phyloP scores from a whole-genome alignment of 192 early-diverging fungal species.

The Oehlia diaphana region DNA sequence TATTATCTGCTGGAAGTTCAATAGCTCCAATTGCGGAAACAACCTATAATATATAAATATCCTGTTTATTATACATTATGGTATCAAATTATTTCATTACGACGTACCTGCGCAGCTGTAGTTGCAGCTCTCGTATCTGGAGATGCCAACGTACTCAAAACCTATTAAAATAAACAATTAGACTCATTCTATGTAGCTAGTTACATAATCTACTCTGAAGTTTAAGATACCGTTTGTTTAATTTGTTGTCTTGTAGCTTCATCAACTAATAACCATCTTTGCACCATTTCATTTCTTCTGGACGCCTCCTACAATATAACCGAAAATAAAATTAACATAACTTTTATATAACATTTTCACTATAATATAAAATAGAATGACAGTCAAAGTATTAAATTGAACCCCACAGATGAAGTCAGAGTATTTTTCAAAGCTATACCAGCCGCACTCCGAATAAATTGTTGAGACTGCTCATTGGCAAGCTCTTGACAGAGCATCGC shows the following conservation, averaged over 20 bases:
- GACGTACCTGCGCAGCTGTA: constrained; percentile 69
- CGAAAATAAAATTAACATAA: background rate
- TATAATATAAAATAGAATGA: background rate
- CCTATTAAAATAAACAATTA: constrained; percentile 35
- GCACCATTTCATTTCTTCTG: constrained; percentile 18
- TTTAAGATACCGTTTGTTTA: constrained; percentile 55
- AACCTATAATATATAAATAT: constrained; percentile 45
- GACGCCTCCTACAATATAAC: background rate
- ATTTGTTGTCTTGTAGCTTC: constrained; percentile 59
- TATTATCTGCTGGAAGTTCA: constrained; percentile 74
- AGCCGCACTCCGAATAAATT: constrained; percentile 73
- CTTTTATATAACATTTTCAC: background rate
- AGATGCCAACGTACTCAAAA: constrained; percentile 56
- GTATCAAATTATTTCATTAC: background rate
- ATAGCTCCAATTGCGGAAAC: constrained; percentile 91
- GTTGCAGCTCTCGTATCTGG: constrained; percentile 55
- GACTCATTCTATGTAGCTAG: constrained; percentile 7
- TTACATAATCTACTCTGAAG: constrained; percentile 1
- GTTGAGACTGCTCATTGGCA: constrained; percentile 66
- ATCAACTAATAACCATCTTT: constrained; percentile 67
- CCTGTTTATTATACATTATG: background rate
- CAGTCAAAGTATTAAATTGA: constrained; percentile 12
- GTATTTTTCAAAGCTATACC: constrained; percentile 95
- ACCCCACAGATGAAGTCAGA: constrained; percentile 57
- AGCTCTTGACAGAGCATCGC: constrained; percentile 80